Evolutionary conservation across 306 rosid genomes (phyloP).

Genomic region (Cicer cuneatum): DNA sequence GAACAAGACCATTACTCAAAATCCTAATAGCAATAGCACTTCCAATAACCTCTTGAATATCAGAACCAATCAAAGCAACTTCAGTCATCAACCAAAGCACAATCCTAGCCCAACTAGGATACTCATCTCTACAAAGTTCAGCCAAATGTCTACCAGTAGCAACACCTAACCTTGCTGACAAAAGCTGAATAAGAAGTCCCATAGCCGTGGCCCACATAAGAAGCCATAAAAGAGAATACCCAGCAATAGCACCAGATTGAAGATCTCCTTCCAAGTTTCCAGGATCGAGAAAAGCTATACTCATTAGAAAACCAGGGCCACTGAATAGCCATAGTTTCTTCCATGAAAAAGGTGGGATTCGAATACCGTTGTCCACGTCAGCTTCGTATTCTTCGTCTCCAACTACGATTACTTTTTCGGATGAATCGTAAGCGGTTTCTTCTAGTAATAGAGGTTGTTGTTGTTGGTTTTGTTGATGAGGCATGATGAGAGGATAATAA

Average conservation of each 20-base stretch:
- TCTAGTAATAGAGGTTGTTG: constrained; percentile 59
- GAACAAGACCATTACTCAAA: constrained; percentile 73
- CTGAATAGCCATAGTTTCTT: constrained; percentile 94
- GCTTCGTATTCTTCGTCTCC: constrained; percentile 61
- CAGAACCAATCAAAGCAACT: constrained; percentile 89
- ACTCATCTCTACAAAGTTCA: constrained; percentile 92
- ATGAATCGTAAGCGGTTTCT: constrained; percentile 72
- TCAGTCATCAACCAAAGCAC: constrained; percentile 95
- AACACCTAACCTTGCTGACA: constrained; percentile 91
- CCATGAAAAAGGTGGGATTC: constrained; percentile 85
- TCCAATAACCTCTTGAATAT: constrained; percentile 96
- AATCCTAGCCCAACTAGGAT: constrained; percentile 81
- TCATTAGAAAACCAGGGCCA: constrained; percentile 96
- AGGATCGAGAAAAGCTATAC: constrained; percentile 93
- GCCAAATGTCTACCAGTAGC: constrained; percentile 94
- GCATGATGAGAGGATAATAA: constrained; percentile 45
- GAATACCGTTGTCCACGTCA: constrained; percentile 36
- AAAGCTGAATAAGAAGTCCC: constrained; percentile 86
- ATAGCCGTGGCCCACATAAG: constrained; percentile 93
- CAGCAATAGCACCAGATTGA: constrained; percentile 92
- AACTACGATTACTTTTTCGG: constrained; percentile 66
- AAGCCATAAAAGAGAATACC: constrained; percentile 89
- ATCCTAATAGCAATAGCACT: constrained; percentile 94
- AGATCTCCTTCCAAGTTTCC: constrained; percentile 97
- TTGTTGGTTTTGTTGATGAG: constrained; percentile 41